Conservation (phyloP, 441 rosid species). For the Arabidopsis lyrata region DNA sequence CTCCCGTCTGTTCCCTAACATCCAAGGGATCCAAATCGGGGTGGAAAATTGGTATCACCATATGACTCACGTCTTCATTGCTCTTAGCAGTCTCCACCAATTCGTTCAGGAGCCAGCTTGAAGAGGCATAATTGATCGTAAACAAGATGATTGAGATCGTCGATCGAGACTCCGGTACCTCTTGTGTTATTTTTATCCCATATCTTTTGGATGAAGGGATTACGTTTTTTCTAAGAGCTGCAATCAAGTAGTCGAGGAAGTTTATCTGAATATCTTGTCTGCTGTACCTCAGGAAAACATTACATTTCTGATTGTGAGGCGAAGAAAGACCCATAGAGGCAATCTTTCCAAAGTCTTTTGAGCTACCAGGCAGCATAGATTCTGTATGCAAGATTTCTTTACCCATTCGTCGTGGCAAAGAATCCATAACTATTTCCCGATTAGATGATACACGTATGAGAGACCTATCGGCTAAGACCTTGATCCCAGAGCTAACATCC, state of each 20-base stretch:
- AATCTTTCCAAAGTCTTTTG: background rate
- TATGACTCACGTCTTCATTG: background rate
- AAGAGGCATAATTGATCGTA: conserved; percentile 32
- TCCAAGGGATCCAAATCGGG: conserved; percentile 10
- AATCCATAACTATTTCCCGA: background rate
- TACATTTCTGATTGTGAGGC: background rate
- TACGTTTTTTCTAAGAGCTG: background rate
- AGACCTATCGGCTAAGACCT: conserved; percentile 1
- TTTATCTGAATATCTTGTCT: background rate
- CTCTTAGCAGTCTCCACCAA: background rate
- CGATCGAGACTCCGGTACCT: background rate
- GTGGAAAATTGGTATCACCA: conserved; percentile 23
- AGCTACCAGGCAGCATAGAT: background rate
- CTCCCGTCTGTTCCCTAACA: conserved; percentile 21
- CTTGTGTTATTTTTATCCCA: background rate
- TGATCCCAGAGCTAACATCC: conserved; percentile 1
- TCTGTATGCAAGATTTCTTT: background rate
- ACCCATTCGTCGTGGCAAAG: background rate
- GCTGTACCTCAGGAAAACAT: conserved; percentile 2
- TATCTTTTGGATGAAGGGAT: background rate
- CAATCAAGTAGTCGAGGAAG: conserved; percentile 7
- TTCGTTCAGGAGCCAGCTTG: conserved; percentile 24
- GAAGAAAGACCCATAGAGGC: background rate
- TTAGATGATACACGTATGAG: conserved; percentile 16
- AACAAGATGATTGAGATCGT: conserved; percentile 14